Conservation (phyloP, 2,329 filamentous ascomycete species). For the Fusarium multiceps region DNA sequence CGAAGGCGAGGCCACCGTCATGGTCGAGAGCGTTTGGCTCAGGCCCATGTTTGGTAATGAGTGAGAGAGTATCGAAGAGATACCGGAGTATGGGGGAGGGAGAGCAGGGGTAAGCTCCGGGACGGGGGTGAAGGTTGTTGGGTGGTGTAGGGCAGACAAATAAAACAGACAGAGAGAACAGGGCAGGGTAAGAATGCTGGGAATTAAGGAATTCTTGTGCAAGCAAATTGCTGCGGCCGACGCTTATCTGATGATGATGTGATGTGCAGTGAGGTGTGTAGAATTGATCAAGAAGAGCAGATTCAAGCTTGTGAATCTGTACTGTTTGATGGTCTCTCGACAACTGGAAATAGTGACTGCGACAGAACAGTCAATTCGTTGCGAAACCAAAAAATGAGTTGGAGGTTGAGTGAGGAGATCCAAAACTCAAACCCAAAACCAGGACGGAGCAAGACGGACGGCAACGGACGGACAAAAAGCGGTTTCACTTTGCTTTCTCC, state of each 20-base stretch:
- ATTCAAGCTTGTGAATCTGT: background rate
- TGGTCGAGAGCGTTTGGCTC: slow-evolving; percentile 46
- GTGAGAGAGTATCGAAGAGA: slow-evolving; percentile 36
- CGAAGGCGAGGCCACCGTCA: slow-evolving; percentile 44
- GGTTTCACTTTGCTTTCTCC: slow-evolving; percentile 30
- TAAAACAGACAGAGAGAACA: slow-evolving; percentile 8
- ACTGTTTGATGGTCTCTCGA: slow-evolving; percentile 2
- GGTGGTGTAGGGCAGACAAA: slow-evolving; percentile 29
- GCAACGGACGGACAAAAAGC: slow-evolving; percentile 33
- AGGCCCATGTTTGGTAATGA: slow-evolving; percentile 42
- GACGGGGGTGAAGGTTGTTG: slow-evolving; percentile 29
- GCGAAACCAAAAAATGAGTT: slow-evolving; percentile 23
- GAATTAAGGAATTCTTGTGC: slow-evolving; percentile 27
- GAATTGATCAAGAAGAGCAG: background rate
- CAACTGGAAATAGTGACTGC: slow-evolving; percentile 8
- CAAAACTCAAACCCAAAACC: slow-evolving; percentile 4
- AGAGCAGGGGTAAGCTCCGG: slow-evolving; percentile 32
- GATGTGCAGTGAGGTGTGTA: slow-evolving; percentile 7
- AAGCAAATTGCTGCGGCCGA: slow-evolving; percentile 24
- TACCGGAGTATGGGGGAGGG: slow-evolving; percentile 38
- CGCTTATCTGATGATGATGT: slow-evolving; percentile 23
- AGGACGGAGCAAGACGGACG: slow-evolving; percentile 30
- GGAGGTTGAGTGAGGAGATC: slow-evolving; percentile 23
- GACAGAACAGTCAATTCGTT: slow-evolving; percentile 8
- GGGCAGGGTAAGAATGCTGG: slow-evolving; percentile 24